A percentile compares a stretch with the other conserved stretches of the same genome.
These are phyloP conservation scores for Penicillium riverlandense DNA, from an alignment of 495 filamentous ascomycete species.

Conservation along the genomic window DNA sequence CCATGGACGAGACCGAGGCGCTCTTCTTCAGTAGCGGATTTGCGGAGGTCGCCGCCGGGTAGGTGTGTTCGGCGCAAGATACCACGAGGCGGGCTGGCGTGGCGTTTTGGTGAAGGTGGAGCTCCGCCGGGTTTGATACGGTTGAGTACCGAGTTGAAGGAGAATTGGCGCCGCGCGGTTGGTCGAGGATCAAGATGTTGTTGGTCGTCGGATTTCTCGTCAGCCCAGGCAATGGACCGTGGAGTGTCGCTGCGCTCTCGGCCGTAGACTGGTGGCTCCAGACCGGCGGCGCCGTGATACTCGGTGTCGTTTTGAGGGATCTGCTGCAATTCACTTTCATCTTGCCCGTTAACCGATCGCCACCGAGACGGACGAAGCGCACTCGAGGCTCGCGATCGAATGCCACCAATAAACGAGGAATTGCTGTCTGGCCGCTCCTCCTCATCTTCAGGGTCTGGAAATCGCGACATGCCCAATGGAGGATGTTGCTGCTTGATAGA, in stretches of 20 bases:
- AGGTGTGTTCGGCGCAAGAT: slow-evolving; percentile 42
- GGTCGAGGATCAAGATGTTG: slow-evolving; percentile 11
- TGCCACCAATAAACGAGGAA: slow-evolving; percentile 48
- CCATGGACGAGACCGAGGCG: slow-evolving; percentile 78
- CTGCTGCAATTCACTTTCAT: slow-evolving; percentile 7
- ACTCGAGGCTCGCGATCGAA: slow-evolving; percentile 44
- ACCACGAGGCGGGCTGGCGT: slow-evolving; percentile 18
- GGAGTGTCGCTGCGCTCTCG: slow-evolving; percentile 27
- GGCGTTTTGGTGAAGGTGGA: slow-evolving; percentile 18
- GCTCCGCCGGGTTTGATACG: slow-evolving; percentile 30
- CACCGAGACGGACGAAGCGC: slow-evolving; percentile 25
- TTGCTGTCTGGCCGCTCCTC: slow-evolving; percentile 21
- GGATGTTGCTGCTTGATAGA: slow-evolving; percentile 56
- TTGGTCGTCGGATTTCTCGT: slow-evolving; percentile 22
- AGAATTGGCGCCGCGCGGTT: slow-evolving; percentile 69
- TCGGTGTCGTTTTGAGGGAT: slow-evolving; percentile 21
- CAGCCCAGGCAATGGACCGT: slow-evolving; percentile 25
- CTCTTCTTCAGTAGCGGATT: slow-evolving; percentile 78
- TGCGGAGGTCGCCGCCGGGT: slow-evolving; percentile 18
- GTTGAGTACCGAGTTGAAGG: slow-evolving; percentile 77
- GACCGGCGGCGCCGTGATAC: slow-evolving; percentile 20
- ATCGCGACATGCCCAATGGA: slow-evolving; percentile 81
- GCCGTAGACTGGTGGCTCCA: slow-evolving; percentile 15
- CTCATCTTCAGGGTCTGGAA: slow-evolving; percentile 58
- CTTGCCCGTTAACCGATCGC: slow-evolving; percentile 24